Conservation (phyloP, 2,329 filamentous ascomycete species). For the Clarireedia monteithiana region DNA sequence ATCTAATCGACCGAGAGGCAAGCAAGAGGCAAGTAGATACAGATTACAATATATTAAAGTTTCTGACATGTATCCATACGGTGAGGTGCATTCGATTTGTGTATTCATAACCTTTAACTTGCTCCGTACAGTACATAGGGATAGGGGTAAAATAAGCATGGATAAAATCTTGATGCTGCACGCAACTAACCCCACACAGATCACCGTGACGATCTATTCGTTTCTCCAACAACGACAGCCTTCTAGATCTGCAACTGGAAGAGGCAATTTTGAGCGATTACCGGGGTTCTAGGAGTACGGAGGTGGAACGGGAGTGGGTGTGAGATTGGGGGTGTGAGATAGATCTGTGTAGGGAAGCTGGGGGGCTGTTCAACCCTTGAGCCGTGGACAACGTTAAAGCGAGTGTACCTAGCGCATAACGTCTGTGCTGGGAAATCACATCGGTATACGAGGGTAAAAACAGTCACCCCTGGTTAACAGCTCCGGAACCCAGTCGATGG, state of each 20-base stretch:
- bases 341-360: no score
- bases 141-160: background rate
- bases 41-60: background rate
- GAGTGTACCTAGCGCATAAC: no score
- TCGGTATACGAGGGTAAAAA: no score
- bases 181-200: slow-evolving; percentile 9
- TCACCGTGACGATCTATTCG: background rate
- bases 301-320: background rate
- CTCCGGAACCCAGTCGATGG: background rate
- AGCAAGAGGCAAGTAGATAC: no score
- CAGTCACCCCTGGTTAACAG: no score
- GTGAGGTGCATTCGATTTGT: background rate
- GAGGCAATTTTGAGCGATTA: background rate
- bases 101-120: no score
- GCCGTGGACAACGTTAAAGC: no score
- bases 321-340: background rate
- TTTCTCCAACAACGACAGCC: background rate
- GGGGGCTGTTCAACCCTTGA: no score
- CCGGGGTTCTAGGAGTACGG: no score
- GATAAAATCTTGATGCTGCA: slow-evolving; percentile 1
- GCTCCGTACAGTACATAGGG: background rate
- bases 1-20: no score
- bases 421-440: no score
- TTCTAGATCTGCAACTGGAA: background rate
- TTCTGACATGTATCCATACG: background rate